Percentiles rank a stretch among this genome's conserved stretches.
Conservation (phyloP, 2,329 filamentous ascomycete species). For the Exophiala bonariae region DNA sequence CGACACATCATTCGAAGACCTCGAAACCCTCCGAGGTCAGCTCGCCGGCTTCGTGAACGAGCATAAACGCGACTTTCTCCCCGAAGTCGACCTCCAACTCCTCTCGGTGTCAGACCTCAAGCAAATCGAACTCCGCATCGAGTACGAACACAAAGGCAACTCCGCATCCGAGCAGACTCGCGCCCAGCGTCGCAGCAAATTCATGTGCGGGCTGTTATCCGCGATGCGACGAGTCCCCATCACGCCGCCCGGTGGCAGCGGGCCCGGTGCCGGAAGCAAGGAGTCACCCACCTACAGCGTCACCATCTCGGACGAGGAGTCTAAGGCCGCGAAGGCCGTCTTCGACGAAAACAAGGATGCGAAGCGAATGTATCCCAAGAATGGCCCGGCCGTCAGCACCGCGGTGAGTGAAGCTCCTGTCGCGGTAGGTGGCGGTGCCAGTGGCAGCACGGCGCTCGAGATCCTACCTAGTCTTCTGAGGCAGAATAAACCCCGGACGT, state of each 20-base stretch:
- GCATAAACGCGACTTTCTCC: constrained; percentile 38
- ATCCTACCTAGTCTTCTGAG: constrained; percentile 5
- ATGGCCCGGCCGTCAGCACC: neutral
- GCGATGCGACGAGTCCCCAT: constrained; percentile 22
- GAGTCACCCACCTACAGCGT: constrained; percentile 16
- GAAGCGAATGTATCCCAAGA: constrained; percentile 17
- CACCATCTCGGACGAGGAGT: constrained; percentile 13
- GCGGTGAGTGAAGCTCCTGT: no score
- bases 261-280: constrained; percentile 8
- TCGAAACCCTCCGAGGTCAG: constrained; percentile 31
- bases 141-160: constrained; percentile 33
- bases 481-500: neutral
- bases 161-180: constrained; percentile 7
- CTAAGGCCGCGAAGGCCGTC: constrained; percentile 6
- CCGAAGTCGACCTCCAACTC: constrained; percentile 35
- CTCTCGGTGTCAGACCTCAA: constrained; percentile 32
- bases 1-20: constrained; percentile 33
- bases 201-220: constrained; percentile 21
- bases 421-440: constrained; percentile 4
- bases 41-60: constrained; percentile 35
- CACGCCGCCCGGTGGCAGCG: constrained; percentile 11
- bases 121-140: constrained; percentile 33
- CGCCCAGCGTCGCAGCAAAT: constrained; percentile 19
- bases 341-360: constrained; percentile 13
- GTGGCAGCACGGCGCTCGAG: constrained; percentile 9